These are phyloP conservation scores for Botrytis fabae DNA, from an alignment of 2,329 filamentous ascomycete genomes.

Conservation along the genomic window DNA sequence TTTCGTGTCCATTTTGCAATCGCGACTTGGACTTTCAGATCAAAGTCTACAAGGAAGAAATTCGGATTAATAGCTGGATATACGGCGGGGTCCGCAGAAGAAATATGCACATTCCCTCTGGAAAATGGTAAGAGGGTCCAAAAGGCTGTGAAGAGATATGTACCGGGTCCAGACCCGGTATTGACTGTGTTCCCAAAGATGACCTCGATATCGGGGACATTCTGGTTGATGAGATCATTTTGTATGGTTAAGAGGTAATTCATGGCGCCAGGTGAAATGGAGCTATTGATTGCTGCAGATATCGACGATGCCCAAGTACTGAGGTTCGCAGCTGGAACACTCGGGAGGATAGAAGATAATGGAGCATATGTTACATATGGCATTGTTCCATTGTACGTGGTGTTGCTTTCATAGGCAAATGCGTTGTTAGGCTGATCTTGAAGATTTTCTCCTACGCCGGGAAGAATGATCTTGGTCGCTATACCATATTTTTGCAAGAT, in stretches of 20 bases:
- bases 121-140: conserved; percentile 47
- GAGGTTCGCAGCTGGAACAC: conserved; percentile 12
- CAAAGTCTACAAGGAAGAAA: conserved; percentile 47
- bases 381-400: conserved; percentile 31
- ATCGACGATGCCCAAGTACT: conserved; percentile 15
- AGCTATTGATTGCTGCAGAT: conserved; percentile 34
- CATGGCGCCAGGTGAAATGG: conserved; percentile 38
- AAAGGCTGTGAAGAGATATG: conserved; percentile 42
- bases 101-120: conserved; percentile 47
- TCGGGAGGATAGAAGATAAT: conserved; percentile 29
- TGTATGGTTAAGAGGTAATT: conserved; percentile 49
- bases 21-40: conserved; percentile 40
- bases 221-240: conserved; percentile 49
- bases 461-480: conserved; percentile 26
- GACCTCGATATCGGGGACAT: conserved; percentile 50
- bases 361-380: conserved; percentile 27
- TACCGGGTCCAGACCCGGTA: conserved; percentile 27
- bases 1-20: conserved; percentile 26
- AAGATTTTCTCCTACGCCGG: conserved; percentile 35
- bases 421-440: conserved; percentile 34
- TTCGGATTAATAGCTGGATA: conserved; percentile 46
- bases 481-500: conserved; percentile 27
- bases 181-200: conserved; percentile 39
- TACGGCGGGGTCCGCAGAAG: conserved; percentile 41
- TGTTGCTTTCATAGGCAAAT: conserved; percentile 9